These are phyloP conservation scores for Fusarium sarcochroum DNA, from an alignment of 2,329 filamentous ascomycete genomes.

Conservation along the genomic window DNA sequence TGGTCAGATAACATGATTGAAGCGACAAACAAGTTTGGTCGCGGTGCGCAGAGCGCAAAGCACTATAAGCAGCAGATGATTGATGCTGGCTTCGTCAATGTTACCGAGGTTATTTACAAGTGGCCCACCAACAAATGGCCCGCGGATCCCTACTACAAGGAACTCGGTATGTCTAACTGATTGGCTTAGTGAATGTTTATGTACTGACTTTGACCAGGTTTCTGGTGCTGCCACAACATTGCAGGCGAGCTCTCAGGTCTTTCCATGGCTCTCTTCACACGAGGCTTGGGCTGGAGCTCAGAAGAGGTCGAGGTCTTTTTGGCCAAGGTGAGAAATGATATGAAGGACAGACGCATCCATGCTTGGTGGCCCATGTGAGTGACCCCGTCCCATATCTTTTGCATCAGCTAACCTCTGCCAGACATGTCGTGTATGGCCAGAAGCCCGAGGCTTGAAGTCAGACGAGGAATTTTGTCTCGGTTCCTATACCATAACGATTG, in stretches of 20 bases:
- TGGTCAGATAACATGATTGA: conserved; percentile 52
- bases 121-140: conserved; percentile 68
- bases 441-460: conserved; percentile 29
- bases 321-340: conserved; percentile 51
- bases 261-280: conserved; percentile 57
- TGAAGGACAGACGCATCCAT: conserved; percentile 54
- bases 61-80: conserved; percentile 57
- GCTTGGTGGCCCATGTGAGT: conserved; percentile 58
- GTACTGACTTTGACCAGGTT: conserved; percentile 56
- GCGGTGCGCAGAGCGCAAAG: conserved; percentile 50
- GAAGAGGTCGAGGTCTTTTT: conserved; percentile 54
- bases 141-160: conserved; percentile 64
- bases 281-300: conserved; percentile 53
- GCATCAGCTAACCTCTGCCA: neutral
- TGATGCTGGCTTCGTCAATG: conserved; percentile 67
- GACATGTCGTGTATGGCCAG: conserved; percentile 46
- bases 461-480: neutral
- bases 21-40: conserved; percentile 49
- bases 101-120: conserved; percentile 62
- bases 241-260: conserved; percentile 53
- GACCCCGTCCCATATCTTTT: fast-evolving
- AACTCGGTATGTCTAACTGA: conserved; percentile 56
- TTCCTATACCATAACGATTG: neutral
- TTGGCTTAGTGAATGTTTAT: no score
- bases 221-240: conserved; percentile 54